These are phyloP conservation scores for Teunomyces panamensis DNA, from an alignment of 805 yeast species.

Conservation along the genomic window DNA sequence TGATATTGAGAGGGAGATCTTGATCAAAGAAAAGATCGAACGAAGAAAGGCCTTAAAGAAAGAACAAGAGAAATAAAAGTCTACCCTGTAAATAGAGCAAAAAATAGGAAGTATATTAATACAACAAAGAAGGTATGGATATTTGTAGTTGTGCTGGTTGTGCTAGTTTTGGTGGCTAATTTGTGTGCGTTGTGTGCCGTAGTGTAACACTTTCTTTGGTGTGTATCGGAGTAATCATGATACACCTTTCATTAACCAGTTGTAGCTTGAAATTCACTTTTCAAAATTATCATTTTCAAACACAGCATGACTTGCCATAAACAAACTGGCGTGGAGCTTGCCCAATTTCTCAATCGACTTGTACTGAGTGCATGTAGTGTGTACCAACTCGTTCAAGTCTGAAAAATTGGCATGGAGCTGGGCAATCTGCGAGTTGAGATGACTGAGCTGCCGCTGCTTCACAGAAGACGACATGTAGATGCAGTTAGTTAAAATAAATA, in stretches of 20 bases:
- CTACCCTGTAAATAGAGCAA: slow-evolving; percentile 1
- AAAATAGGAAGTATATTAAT: not conserved
- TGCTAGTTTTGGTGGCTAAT: too few species aligned
- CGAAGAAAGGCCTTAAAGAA: slow-evolving; percentile 24
- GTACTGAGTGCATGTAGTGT: slow-evolving; percentile 51
- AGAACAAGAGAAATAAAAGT: slow-evolving; percentile 2
- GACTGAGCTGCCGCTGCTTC: slow-evolving; percentile 47
- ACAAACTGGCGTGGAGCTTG: slow-evolving; percentile 53
- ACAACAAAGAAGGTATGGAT: not conserved
- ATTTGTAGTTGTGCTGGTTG: too few species aligned
- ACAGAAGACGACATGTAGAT: slow-evolving; percentile 8
- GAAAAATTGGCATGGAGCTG: slow-evolving; percentile 54
- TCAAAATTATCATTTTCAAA: slow-evolving; percentile 35
- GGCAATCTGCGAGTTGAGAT: slow-evolving; percentile 50
- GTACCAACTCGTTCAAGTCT: slow-evolving; percentile 50
- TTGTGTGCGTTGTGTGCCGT: too few species aligned
- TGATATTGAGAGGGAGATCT: slow-evolving; percentile 65
- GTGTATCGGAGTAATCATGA: too few species aligned
- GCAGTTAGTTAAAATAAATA: not conserved
- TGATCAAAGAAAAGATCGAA: slow-evolving; percentile 55
- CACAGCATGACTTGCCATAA: slow-evolving; percentile 43
- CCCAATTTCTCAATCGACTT: slow-evolving; percentile 53
- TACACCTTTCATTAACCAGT: too few species aligned
- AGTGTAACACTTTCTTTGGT: too few species aligned
- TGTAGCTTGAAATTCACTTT: not conserved